phyloP scores from a whole-genome alignment of 2,329 filamentous ascomycete genomes.

The Aspergillus viridinutans region DNA sequence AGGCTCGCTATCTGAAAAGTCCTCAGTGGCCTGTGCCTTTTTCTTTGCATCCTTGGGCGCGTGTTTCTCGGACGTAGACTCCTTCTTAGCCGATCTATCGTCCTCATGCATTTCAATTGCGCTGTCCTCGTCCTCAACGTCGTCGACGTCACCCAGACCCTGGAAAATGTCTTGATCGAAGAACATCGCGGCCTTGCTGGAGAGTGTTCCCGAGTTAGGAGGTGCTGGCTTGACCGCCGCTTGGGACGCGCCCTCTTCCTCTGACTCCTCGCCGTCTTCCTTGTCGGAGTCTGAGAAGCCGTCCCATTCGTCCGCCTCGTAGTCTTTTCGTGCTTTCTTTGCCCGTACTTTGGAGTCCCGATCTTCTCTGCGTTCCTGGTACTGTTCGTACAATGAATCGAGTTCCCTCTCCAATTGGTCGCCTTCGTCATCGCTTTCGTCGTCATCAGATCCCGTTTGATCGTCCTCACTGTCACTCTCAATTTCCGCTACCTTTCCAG shows the following conservation, averaged over 20 bases:
- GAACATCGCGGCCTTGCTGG: conserved; percentile 79
- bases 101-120: conserved; percentile 34
- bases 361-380: conserved; percentile 73
- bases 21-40: conserved; percentile 23
- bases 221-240: conserved; percentile 28
- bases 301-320: conserved; percentile 86
- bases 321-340: conserved; percentile 78
- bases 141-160: conserved; percentile 65
- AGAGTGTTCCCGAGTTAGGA: conserved; percentile 55
- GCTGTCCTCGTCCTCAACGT: conserved; percentile 48
- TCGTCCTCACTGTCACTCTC: conserved; percentile 59
- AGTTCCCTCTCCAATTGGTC: conserved; percentile 81
- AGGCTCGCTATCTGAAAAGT: conserved; percentile 34
- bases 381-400: conserved; percentile 81
- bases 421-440: conserved; percentile 68
- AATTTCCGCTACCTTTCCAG: conserved; percentile 69
- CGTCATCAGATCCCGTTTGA: conserved; percentile 55
- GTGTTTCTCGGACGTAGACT: conserved; percentile 17
- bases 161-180: conserved; percentile 96
- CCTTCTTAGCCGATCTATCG: conserved; percentile 16
- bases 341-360: conserved; percentile 82
- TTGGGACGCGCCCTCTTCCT: conserved; percentile 50
- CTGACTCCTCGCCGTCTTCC: conserved; percentile 53
- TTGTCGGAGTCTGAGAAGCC: conserved; percentile 69
- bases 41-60: conserved; percentile 21